A percentile compares a stretch with the other conserved stretches of the same genome.
phyloP scores from a whole-genome alignment of 1,139 yeast species.

The Protomyces lactucae-debilis region DNA sequence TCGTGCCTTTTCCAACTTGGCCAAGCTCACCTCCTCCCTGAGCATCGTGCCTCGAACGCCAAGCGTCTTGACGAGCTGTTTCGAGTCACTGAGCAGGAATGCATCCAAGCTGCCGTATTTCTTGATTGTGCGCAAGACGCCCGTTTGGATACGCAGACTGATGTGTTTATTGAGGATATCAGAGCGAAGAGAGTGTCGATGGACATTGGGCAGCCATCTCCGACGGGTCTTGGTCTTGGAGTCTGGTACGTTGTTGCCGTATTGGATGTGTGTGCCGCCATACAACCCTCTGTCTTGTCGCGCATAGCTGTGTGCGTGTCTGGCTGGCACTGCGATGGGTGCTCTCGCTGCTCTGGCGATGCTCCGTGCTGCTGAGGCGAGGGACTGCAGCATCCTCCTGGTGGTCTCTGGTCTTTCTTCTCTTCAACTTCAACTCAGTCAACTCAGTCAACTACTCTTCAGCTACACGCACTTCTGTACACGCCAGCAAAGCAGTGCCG shows the following conservation, averaged over 20 bases:
- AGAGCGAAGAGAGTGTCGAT: slow-evolving; percentile 73
- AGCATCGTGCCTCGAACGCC: slow-evolving; percentile 6
- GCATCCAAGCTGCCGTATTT: slow-evolving; percentile 15
- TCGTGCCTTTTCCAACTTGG: background rate
- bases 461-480: no score
- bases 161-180: slow-evolving; percentile 59
- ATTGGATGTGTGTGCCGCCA: slow-evolving; percentile 77
- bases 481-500: background rate
- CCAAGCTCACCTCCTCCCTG: background rate
- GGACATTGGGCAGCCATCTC: slow-evolving; percentile 75
- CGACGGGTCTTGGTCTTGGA: slow-evolving; percentile 68
- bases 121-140: slow-evolving; percentile 16
- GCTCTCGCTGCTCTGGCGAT: background rate
- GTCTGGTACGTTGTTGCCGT: slow-evolving; percentile 78
- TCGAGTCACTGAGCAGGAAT: slow-evolving; percentile 5
- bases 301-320: slow-evolving; percentile 17
- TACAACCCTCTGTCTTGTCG: slow-evolving; percentile 63
- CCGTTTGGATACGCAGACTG: slow-evolving; percentile 53
- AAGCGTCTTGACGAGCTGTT: background rate
- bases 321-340: background rate
- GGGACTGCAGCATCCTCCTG: background rate
- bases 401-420: background rate
- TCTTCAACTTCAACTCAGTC: background rate
- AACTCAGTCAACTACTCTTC: no score
- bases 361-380: background rate